Percentiles rank a stretch among this genome's conserved stretches.
Conservation (phyloP, 495 filamentous ascomycete species). For the Xylaria flabelliformis region DNA sequence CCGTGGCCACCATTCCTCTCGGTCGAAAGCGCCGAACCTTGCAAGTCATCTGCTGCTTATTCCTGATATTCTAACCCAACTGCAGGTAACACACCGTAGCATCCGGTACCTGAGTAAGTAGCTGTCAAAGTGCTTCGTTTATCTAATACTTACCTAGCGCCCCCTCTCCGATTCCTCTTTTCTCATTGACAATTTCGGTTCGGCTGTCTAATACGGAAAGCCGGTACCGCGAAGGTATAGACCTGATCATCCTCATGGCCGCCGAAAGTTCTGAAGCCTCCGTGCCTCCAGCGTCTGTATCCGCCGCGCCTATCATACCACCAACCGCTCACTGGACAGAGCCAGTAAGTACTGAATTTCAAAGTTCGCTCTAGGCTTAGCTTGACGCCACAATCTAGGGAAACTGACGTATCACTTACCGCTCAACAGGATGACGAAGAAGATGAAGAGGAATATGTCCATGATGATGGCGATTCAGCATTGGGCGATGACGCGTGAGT, state of each 20-base stretch:
- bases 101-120: background rate
- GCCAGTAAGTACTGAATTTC: conserved; percentile 17
- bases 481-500: conserved; percentile 41
- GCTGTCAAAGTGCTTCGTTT: background rate
- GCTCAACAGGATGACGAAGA: conserved; percentile 28
- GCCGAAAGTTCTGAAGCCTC: conserved; percentile 12
- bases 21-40: conserved; percentile 6
- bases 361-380: background rate
- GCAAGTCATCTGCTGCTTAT: conserved; percentile 20
- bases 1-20: background rate
- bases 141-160: conserved; percentile 2
- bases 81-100: background rate
- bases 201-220: background rate
- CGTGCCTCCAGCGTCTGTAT: conserved; percentile 41
- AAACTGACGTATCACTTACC: background rate
- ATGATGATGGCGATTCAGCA: conserved; percentile 35
- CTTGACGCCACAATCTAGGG: background rate
- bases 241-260: background rate
- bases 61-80: background rate
- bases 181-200: background rate
- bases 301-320: conserved; percentile 34
- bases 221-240: background rate
- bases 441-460: conserved; percentile 30
- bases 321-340: conserved; percentile 31
- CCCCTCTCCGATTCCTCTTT: background rate